Conservation (phyloP, 2,329 filamentous ascomycete genomes). For the Aspergillus piperis region DNA sequence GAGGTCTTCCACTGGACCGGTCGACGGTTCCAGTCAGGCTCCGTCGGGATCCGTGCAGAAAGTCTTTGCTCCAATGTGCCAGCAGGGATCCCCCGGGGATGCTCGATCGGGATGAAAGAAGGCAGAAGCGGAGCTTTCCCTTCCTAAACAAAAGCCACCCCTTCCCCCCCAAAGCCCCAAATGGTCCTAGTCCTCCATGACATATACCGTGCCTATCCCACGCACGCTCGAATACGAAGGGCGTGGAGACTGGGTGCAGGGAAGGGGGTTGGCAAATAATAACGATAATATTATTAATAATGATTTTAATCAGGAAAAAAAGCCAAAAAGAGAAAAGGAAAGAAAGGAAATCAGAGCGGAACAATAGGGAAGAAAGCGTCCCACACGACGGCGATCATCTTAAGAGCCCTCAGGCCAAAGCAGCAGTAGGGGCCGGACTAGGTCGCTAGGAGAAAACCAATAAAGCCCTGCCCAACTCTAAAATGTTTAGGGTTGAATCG, state of each 20-base stretch:
- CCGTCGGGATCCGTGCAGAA: constrained; percentile 4
- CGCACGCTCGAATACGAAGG: constrained; percentile 4
- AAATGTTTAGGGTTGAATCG: constrained; percentile 23
- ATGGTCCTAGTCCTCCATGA: background rate
- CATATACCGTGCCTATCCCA: constrained; percentile 4
- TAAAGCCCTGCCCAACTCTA: constrained; percentile 11
- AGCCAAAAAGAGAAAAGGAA: background rate
- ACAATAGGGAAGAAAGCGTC: constrained; percentile 7
- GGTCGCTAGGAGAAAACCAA: background rate
- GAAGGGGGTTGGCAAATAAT: constrained; percentile 1
- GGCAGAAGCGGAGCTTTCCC: background rate
- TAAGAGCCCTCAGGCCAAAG: background rate
- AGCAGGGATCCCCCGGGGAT: background rate
- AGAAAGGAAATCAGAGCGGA: constrained; percentile 8
- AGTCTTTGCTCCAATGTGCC: background rate
- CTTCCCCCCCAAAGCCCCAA: background rate
- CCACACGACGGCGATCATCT: constrained; percentile 5
- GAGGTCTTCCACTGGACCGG: background rate
- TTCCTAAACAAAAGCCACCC: no score
- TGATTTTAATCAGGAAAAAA: no score
- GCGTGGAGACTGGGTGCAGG: background rate
- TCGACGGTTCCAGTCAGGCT: constrained; percentile 5
- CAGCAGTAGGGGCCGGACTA: background rate
- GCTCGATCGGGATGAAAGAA: background rate
- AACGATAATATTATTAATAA: background rate